phyloP scores from a whole-genome alignment of 805 yeast genomes.

The Yarrowia phangngaensis region DNA sequence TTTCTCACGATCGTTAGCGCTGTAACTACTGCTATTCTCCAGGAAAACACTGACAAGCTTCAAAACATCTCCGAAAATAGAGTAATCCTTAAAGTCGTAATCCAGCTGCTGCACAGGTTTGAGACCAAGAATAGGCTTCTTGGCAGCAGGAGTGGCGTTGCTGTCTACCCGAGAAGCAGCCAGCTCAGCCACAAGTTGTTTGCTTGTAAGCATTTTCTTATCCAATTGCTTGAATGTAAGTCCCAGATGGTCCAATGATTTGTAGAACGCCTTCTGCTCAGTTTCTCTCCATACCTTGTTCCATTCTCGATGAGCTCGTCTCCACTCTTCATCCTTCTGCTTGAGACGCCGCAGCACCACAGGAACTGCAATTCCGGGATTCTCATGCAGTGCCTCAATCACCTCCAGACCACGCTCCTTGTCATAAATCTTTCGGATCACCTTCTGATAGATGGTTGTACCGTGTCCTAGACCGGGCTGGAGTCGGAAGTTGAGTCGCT shows the following conservation, averaged over 20 bases:
- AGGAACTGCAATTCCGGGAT: constrained; percentile 93
- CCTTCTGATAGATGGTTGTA: constrained; percentile 91
- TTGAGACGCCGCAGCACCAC: constrained; percentile 86
- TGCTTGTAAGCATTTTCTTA: constrained; percentile 82
- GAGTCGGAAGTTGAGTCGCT: constrained; percentile 75
- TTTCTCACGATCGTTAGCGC: constrained; percentile 74
- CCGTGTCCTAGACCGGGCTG: constrained; percentile 94
- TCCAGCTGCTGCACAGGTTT: constrained; percentile 76
- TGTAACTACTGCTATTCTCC: constrained; percentile 62
- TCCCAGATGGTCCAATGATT: constrained; percentile 92
- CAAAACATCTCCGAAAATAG: constrained; percentile 68
- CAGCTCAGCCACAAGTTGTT: constrained; percentile 85
- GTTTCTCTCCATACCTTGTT: constrained; percentile 98
- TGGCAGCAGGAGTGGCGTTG: constrained; percentile 47
- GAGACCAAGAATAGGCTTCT: constrained; percentile 80
- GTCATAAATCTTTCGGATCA: constrained; percentile 86
- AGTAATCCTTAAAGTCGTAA: constrained; percentile 60
- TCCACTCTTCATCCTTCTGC: constrained; percentile 99
- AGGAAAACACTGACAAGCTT: constrained; percentile 64
- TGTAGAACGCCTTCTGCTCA: constrained; percentile 90
- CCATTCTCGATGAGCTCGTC: constrained; percentile 97
- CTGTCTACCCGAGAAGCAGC: constrained; percentile 91
- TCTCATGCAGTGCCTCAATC: constrained; percentile 89
- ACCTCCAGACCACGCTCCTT: constrained; percentile 94
- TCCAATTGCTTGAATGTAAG: constrained; percentile 95